Evolutionary conservation across 2,329 filamentous ascomycete species (phyloP), one percentile per base, ranked within the genome.

Genomic region (Talaromyces verruculosus): DNA sequence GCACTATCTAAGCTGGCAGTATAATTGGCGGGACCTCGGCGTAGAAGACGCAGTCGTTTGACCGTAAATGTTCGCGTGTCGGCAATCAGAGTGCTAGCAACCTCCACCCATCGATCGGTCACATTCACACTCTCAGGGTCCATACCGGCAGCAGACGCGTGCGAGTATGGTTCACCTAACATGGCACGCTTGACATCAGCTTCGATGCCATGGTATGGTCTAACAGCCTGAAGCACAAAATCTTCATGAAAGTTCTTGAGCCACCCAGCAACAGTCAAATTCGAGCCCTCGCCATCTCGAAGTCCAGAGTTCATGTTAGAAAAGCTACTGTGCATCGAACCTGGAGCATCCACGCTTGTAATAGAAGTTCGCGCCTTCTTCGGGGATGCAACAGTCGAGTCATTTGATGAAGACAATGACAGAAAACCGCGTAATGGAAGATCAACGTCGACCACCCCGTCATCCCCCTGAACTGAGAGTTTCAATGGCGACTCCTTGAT

Each of bases 381-480:
- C 5, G 77, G 78, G 6, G 77, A 84, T 68, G 74, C 79, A 76
- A 73, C 76, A 67, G 68, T 77, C 1, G 80, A 82, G 63, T 73
- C 84, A 73, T 72, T 82, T 64, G 70, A 85, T 58, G 72, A 84
- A 69, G 70, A 80, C 47, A 80, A 78, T 68, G 74, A 81, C 64
- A 80, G 79, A 76, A 83, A 82, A 10, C 83, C 84, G 47, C 84
- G 83, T 22, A 87, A 75, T 2, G 84, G 83, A 55, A 87, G 81
- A 65, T 87, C 84, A 60, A 88, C 84, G 69, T 88, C 85, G 35
- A 88, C 83, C n/a, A 87, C 82, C 1, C 85, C 85, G 69, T 88
- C 85, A 33, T 84, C 82, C 55, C 84, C 81, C 49, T 84, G 84
- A n/a, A 86, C 83, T 0, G 83, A 85, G 22, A 86, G 71, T 69